These are phyloP conservation scores for Cochlearia excelsa DNA, from an alignment of 345 rosid genomes.

Conservation along the genomic window DNA sequence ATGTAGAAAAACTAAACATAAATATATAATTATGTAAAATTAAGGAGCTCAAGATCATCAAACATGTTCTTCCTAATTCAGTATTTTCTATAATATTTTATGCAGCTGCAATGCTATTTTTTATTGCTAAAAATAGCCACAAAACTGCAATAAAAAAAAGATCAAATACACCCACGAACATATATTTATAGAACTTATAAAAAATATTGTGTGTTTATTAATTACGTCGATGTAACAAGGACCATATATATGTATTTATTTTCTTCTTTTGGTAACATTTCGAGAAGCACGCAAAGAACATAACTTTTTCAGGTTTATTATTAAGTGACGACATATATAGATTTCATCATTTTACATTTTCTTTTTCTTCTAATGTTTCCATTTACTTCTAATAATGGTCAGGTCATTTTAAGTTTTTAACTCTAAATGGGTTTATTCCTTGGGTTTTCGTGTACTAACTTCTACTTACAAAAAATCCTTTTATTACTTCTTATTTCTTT, in stretches of 20 bases:
- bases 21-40: too few relatives aligned
- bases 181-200: too few relatives aligned
- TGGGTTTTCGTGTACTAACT: conserved; percentile 33
- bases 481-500: not conserved
- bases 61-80: conserved; percentile 35
- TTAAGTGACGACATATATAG: conserved; percentile 20
- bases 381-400: conserved; percentile 27
- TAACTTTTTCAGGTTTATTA: not conserved
- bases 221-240: conserved; percentile 22
- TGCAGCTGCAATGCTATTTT: conserved; percentile 23
- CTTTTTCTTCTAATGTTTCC: conserved; percentile 20
- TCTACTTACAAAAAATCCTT: not conserved
- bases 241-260: conserved; percentile 29
- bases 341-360: not conserved
- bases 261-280: conserved; percentile 34
- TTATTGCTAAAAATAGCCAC: not conserved
- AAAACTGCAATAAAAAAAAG: too few relatives aligned
- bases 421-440: conserved; percentile 29
- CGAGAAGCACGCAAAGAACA: conserved; percentile 33
- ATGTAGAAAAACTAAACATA: not conserved
- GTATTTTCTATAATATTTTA: conserved; percentile 25
- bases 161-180: too few relatives aligned
- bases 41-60: conserved; percentile 21
- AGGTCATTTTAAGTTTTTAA: conserved; percentile 10
- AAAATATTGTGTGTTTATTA: not conserved